These are phyloP conservation scores for Colletotrichum lentis DNA, from an alignment of 2,329 filamentous ascomycete genomes.

Conservation along the genomic window DNA sequence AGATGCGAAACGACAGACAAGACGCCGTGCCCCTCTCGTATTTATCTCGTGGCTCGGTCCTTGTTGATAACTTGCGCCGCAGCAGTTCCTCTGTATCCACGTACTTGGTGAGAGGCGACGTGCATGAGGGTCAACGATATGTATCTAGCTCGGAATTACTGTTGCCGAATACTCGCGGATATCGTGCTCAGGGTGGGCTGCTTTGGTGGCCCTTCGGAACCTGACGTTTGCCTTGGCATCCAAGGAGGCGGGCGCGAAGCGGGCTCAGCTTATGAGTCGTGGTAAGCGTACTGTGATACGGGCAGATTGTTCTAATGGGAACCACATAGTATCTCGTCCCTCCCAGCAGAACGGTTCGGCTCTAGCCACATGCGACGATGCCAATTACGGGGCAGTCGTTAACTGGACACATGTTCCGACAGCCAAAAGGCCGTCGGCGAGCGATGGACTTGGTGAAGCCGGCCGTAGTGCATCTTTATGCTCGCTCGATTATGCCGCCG, in stretches of 20 bases:
- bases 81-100: background rate
- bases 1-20: conserved; percentile 5
- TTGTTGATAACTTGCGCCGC: background rate
- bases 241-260: background rate
- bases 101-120: background rate
- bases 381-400: conserved; percentile 10
- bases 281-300: background rate
- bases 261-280: background rate
- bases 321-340: background rate
- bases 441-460: conserved; percentile 9
- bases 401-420: conserved; percentile 7
- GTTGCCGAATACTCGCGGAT: conserved; percentile 1
- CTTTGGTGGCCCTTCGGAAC: background rate
- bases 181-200: background rate
- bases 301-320: background rate
- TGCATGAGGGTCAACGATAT: background rate
- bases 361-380: conserved; percentile 18
- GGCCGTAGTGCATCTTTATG: conserved; percentile 4
- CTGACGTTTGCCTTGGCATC: background rate
- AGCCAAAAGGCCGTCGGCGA: background rate
- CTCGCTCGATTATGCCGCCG: conserved; percentile 10
- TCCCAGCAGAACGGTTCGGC: conserved; percentile 23
- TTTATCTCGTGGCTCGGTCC: background rate
- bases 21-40: background rate
- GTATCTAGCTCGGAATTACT: background rate